These are phyloP conservation scores for Populus tomentosa DNA, from an alignment of 441 rosid genomes.

Conservation along the genomic window DNA sequence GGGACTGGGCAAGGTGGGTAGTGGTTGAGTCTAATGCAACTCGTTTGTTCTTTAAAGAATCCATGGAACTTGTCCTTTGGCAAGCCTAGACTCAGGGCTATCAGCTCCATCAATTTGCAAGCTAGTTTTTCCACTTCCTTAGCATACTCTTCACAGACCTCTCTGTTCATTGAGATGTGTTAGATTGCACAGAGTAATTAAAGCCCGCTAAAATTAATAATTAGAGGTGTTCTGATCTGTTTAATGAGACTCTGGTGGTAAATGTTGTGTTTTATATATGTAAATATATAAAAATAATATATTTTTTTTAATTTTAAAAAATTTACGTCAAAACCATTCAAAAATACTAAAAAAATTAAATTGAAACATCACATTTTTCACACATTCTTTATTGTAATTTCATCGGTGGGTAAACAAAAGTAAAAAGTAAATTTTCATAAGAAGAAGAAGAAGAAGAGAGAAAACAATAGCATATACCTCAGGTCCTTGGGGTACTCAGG, in stretches of 20 bases:
- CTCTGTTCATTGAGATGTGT: constrained; percentile 32
- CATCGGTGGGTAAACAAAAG: too few relatives aligned
- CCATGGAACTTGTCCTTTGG: constrained; percentile 37
- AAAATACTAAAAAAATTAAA: too few relatives aligned
- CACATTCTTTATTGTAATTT: too few relatives aligned
- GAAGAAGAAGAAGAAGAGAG: background rate
- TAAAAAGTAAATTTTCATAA: too few relatives aligned
- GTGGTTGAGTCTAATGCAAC: constrained; percentile 59
- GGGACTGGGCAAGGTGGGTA: constrained; percentile 85
- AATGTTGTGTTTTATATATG: too few relatives aligned
- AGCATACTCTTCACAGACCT: constrained; percentile 59
- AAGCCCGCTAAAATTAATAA: background rate
- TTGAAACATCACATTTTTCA: too few relatives aligned
- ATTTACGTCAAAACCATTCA: too few relatives aligned
- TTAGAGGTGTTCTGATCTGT: too few relatives aligned
- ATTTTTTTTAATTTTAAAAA: too few relatives aligned
- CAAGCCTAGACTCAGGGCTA: constrained; percentile 57
- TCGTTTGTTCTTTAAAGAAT: constrained; percentile 60
- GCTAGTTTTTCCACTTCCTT: constrained; percentile 43
- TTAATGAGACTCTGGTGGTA: too few relatives aligned
- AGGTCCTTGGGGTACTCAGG: constrained; percentile 46
- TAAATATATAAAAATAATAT: too few relatives aligned
- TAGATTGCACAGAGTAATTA: background rate
- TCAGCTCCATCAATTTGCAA: constrained; percentile 51
- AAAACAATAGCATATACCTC: constrained; percentile 29